Evolutionary conservation across 257 asterid species (phyloP), one percentile per base, ranked within the genome.

Genomic region (Fraxinus americana): DNA sequence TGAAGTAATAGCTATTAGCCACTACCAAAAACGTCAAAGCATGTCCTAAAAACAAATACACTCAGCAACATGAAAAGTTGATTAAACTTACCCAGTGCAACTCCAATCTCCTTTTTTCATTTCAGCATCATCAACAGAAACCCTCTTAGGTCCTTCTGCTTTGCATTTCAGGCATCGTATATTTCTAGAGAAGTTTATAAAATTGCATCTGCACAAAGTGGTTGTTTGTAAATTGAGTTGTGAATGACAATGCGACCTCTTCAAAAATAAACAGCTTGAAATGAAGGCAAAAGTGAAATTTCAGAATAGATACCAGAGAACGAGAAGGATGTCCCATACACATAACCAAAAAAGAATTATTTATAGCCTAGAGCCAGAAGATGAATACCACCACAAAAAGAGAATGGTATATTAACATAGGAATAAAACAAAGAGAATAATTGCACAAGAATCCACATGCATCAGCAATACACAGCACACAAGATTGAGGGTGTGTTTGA

Each of bases 71-170:
- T 34, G 17, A 52, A 72, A 77, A 81, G 38, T 14, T 75, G 70
- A 77, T 11, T 30, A 17, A 74, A 81, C 97, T 83, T 90, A 95
- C 98, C 79, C 76, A 57, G 88, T 83, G 82, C 98, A 93, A 75
- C 86, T 86, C 98, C 98, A 93, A 77, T 95, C 97, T 68, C 98
- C 99, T 66, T 54, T 85, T 85, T 90, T 95, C 92, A 75, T 85
- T 81, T 82, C 91, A 41, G 70, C 38, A 61, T 52, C 81, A 71
- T 50, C 78, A 75, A 4, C 72, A 67, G 79, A 34, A 67, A 54
- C 78, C 72, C 45, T 79, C 25, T 72, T 61, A n/a, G 94, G 96
- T 70, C 89, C 88, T n/a, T 82, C 84, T 41, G 79, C 77, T 67
- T 81, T 72, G 83, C 99, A 95, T 82, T 85, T 79, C 78, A 81